Evolutionary conservation across 1,284 basidiomycete species (phyloP).

Genomic region (Papiliotrema fonsecae): DNA sequence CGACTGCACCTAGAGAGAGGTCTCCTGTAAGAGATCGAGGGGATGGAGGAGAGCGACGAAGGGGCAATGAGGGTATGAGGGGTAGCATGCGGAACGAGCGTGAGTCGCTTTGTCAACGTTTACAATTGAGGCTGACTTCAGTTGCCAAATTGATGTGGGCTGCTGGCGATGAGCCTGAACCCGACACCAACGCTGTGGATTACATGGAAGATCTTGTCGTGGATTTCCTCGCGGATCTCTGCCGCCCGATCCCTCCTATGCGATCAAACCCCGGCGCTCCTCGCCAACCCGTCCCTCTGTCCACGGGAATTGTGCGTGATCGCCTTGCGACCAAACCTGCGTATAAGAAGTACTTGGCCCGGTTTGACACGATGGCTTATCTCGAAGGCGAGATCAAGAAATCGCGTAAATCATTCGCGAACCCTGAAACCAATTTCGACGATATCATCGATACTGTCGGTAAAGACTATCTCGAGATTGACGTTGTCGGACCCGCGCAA

Average conservation of each 20-base stretch:
- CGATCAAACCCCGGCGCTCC: constrained; percentile 13
- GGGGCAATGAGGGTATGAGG: constrained; percentile 30
- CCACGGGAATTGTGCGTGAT: constrained; percentile 30
- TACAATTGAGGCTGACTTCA: constrained; percentile 4
- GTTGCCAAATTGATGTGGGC: constrained; percentile 43
- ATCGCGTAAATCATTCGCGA: constrained; percentile 14
- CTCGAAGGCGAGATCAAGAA: constrained; percentile 31
- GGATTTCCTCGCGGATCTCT: constrained; percentile 40
- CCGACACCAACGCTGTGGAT: constrained; percentile 38
- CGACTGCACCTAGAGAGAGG: neutral
- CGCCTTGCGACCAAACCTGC: constrained; percentile 27
- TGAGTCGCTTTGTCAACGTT: constrained; percentile 13
- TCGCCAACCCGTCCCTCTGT: constrained; percentile 22
- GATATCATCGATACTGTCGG: constrained; percentile 36
- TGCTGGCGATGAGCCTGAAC: constrained; percentile 37
- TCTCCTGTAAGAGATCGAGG: neutral
- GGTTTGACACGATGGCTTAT: constrained; percentile 41
- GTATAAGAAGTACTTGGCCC: constrained; percentile 35
- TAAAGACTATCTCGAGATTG: constrained; percentile 33
- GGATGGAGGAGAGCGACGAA: constrained; percentile 1
- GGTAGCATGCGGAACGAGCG: constrained; percentile 42
- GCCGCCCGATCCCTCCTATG: constrained; percentile 32
- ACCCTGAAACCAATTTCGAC: constrained; percentile 6
- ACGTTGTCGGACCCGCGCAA: constrained; percentile 13
- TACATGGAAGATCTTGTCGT: constrained; percentile 42